These are phyloP conservation scores for Agaricus sinodeliciosus DNA, from an alignment of 768 basidiomycete genomes.

Conservation along the genomic window DNA sequence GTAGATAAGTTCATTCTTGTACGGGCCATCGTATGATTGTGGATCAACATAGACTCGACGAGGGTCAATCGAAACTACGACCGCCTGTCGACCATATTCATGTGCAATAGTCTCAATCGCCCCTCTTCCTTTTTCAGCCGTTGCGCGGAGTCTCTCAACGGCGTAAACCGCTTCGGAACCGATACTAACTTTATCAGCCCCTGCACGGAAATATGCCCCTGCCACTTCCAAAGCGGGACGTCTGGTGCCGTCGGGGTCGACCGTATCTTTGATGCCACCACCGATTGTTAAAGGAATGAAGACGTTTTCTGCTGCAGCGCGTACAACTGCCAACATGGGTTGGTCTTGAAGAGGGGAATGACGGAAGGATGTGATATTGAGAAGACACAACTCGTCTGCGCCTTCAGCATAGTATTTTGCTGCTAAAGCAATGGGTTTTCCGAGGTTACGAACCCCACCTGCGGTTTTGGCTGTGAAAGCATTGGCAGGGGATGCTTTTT, in stretches of 20 bases:
- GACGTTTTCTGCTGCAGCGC: slow-evolving; percentile 79
- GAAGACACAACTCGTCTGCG: slow-evolving; percentile 94
- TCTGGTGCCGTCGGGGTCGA: slow-evolving; percentile 91
- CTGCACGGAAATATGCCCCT: slow-evolving; percentile 91
- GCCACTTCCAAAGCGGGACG: slow-evolving; percentile 91
- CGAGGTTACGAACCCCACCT: slow-evolving; percentile 90
- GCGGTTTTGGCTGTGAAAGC: slow-evolving; percentile 37
- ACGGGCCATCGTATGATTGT: slow-evolving; percentile 60
- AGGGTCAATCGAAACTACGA: slow-evolving; percentile 97
- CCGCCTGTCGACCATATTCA: slow-evolving; percentile 91
- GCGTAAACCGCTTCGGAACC: slow-evolving; percentile 94
- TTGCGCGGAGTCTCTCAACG: slow-evolving; percentile 70
- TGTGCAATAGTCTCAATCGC: slow-evolving; percentile 90
- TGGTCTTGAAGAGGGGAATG: slow-evolving; percentile 93
- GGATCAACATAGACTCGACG: slow-evolving; percentile 75
- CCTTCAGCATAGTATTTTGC: slow-evolving; percentile 79
- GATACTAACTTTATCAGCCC: slow-evolving; percentile 98
- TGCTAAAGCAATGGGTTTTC: slow-evolving; percentile 92
- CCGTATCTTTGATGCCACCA: slow-evolving; percentile 93
- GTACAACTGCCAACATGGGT: slow-evolving; percentile 96
- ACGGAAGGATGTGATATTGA: slow-evolving; percentile 99
- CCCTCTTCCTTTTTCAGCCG: slow-evolving; percentile 50
- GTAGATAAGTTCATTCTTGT: slow-evolving; percentile 54
- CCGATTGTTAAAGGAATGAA: slow-evolving; percentile 99
- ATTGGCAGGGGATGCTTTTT: slow-evolving; percentile 38